Evolutionary conservation across 202 grass and related monocot genomes (phyloP).

Genomic region (Tripidium arundinaceum): DNA sequence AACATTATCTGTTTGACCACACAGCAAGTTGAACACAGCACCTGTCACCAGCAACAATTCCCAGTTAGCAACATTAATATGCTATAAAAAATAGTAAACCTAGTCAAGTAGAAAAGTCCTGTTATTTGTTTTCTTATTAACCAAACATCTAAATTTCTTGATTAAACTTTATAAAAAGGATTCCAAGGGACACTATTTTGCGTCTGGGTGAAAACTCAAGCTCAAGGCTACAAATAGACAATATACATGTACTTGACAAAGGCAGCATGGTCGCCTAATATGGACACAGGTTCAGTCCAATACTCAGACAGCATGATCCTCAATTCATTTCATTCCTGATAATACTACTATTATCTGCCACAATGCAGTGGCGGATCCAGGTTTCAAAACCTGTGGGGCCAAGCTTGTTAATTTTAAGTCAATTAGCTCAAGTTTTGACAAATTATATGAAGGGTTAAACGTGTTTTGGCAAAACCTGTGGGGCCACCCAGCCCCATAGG

Average conservation of each 20-base stretch:
- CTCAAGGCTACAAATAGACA: neutral
- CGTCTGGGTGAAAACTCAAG: neutral
- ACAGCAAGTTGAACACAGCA: constrained; percentile 92
- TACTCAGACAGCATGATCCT: neutral
- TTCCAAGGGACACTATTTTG: neutral
- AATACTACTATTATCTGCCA: neutral
- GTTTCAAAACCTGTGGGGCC: too few relatives aligned
- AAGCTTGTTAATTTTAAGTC: too few relatives aligned
- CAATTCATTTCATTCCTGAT: constrained; percentile 2
- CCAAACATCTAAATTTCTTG: neutral
- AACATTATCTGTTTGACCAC: constrained; percentile 50
- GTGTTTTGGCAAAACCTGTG: too few relatives aligned
- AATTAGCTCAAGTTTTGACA: too few relatives aligned
- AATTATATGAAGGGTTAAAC: too few relatives aligned
- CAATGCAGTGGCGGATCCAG: too few relatives aligned
- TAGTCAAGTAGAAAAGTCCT: neutral
- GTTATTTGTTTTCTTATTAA: neutral
- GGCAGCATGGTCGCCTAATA: neutral
- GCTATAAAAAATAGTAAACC: neutral
- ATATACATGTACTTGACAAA: neutral
- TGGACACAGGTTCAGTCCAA: neutral
- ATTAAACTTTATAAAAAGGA: neutral
- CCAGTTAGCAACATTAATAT: neutral
- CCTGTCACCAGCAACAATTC: constrained; percentile 45
- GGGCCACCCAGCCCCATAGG: too few relatives aligned